Percentiles rank a stretch among this genome's conserved stretches.
Evolutionary conservation across 2,329 filamentous ascomycete genomes (phyloP).

Genomic region (Tolypocladium guangdongense): DNA sequence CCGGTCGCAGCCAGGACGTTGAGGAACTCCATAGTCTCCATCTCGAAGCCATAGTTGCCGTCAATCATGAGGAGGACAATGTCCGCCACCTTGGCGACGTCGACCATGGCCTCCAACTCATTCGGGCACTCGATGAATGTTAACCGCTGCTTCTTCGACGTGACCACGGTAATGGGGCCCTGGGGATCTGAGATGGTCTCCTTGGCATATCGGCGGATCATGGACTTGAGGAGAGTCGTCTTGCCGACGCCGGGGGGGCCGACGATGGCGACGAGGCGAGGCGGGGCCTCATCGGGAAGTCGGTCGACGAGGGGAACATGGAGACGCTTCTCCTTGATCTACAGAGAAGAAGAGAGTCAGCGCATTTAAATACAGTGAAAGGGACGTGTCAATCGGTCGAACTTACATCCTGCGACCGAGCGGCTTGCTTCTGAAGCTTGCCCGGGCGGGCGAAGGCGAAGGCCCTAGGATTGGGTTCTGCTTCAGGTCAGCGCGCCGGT

Average conservation of each 20-base stretch:
- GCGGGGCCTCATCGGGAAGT: constrained; percentile 87
- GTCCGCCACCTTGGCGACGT: constrained; percentile 92
- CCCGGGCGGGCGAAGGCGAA: constrained; percentile 79
- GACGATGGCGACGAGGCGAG: constrained; percentile 85
- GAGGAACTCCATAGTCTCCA: constrained; percentile 99
- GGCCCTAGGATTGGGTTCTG: constrained; percentile 76
- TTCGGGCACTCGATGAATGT: constrained; percentile 98
- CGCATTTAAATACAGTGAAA: not conserved
- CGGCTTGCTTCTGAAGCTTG: constrained; percentile 63
- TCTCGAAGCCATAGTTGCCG: constrained; percentile 97
- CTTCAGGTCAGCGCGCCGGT: constrained; percentile 10
- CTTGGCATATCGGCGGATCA: constrained; percentile 90
- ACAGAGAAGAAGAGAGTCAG: not conserved
- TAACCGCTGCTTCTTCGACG: constrained; percentile 86
- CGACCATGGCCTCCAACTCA: constrained; percentile 91
- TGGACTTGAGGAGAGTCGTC: constrained; percentile 87
- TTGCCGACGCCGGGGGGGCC: constrained; percentile 93
- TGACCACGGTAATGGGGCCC: constrained; percentile 91
- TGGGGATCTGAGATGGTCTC: constrained; percentile 84
- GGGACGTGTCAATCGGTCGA: not conserved
- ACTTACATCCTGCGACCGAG: constrained; percentile 58
- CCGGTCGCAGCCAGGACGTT: constrained; percentile 88
- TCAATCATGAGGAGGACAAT: constrained; percentile 98
- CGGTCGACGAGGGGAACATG: constrained; percentile 96
- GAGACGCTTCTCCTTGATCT: constrained; percentile 90